Evolutionary conservation across 192 early-diverging fungal genomes (phyloP), one percentile per base, ranked within the genome.

Genomic region (Backusella macrospora): DNA sequence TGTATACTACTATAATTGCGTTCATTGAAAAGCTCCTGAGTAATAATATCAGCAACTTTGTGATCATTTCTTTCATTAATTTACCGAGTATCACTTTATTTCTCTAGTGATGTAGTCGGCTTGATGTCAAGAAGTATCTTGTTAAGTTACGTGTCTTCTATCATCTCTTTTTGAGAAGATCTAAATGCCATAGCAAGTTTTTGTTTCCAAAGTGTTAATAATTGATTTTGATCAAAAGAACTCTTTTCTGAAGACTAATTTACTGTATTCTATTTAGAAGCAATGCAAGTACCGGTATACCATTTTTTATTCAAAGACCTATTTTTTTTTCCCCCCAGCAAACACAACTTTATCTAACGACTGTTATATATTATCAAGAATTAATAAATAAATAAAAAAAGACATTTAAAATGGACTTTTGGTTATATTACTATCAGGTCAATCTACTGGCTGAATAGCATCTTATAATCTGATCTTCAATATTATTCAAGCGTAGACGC

Each of bases 61-160:
- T 49, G 48, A 49, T 4, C n/a, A 49, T 49, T 16, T 4, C 2
- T 49, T 3, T 3, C 45, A 46, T 49, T 15, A 15, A 16, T 49
- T 49, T 49, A 0, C 48, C n/a, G 48, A 49, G 48, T 49, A 49
- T 2, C n/a, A 15, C 0, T 49, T 49, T 49, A 15, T 15, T 49
- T 49, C 48, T 49, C 48, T 49, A 49, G 48, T 49, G 48, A 49
- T 49, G 48, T 49, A 49, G 48, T 49, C 15, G 15, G 48, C 48
- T 49, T 49, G 48, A 34, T 34, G 29, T 34, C 29, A 34, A 34
- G 29, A 34, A 34, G 29, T 34, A 34, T 62, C 59, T 62, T 62
- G 59, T 29, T 7, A 12, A 46, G 0, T 46, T 46, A 46, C 45
- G 45, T 46, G 45, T 46, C 45, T 46, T 46, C 14, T 12, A 46